Evolutionary conservation across 2,329 filamentous ascomycete genomes (phyloP).

Genomic region (Aspergillus sergii): DNA sequence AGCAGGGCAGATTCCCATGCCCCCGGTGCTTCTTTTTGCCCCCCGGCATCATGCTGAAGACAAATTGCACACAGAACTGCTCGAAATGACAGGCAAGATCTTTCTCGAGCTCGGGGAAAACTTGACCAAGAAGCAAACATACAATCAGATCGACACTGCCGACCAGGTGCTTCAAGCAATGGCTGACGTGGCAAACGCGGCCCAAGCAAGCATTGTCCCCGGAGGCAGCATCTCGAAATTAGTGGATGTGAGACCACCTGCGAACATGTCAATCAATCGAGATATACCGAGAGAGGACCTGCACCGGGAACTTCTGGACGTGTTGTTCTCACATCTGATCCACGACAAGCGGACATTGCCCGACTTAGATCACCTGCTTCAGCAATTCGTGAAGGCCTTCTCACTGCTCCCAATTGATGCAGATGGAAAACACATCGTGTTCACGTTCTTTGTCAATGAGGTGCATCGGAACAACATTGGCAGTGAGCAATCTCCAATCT

Average conservation of each 20-base stretch:
- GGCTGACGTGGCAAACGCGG: background rate
- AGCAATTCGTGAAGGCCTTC: background rate
- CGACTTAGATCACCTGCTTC: background rate
- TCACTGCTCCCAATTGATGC: background rate
- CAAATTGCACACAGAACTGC: background rate
- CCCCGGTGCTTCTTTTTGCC: background rate
- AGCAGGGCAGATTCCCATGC: background rate
- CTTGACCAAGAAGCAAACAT: background rate
- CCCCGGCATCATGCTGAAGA: background rate
- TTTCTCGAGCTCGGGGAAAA: background rate
- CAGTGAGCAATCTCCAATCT: background rate
- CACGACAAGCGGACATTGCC: background rate
- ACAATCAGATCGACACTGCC: background rate
- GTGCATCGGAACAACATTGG: background rate
- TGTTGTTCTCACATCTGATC: background rate
- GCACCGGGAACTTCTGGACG: background rate
- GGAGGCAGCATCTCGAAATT: background rate
- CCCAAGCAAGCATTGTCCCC: too few species aligned
- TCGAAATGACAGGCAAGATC: background rate
- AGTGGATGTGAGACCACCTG: background rate
- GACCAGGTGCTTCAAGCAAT: background rate
- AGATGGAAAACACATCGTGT: background rate
- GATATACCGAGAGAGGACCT: background rate
- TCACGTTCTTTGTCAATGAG: background rate
- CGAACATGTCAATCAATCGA: background rate